phyloP scores from a whole-genome alignment of 1,139 yeast species.

The Nakaseomyces uthaithaninus region DNA sequence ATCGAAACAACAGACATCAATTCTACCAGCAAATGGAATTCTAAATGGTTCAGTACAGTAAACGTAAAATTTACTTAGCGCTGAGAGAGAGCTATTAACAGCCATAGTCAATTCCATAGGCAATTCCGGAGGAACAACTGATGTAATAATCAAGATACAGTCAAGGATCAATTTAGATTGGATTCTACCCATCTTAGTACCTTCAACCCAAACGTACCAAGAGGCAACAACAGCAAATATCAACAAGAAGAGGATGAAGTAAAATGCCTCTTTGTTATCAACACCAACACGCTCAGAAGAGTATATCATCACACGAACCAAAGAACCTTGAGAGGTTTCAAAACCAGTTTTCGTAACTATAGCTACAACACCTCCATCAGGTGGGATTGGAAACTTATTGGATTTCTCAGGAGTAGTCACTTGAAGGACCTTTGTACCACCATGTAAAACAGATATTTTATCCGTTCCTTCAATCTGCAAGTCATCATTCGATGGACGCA shows the following conservation, averaged over 20 bases:
- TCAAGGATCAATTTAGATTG: slow-evolving; percentile 89
- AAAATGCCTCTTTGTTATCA: slow-evolving; percentile 89
- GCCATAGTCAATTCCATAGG: slow-evolving; percentile 99
- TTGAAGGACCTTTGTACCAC: slow-evolving; percentile 95
- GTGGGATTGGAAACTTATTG: slow-evolving; percentile 50
- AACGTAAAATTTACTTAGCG: slow-evolving; percentile 77
- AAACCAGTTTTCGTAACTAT: slow-evolving; percentile 89
- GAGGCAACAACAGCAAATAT: slow-evolving; percentile 92
- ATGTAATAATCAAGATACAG: slow-evolving; percentile 90
- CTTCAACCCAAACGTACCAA: slow-evolving; percentile 98
- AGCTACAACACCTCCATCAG: slow-evolving; percentile 90
- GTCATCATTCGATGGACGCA: slow-evolving; percentile 65
- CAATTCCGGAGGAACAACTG: slow-evolving; percentile 97
- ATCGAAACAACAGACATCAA: slow-evolving; percentile 97
- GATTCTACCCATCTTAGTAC: slow-evolving; percentile 89
- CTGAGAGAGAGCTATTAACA: slow-evolving; percentile 82
- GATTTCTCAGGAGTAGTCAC: slow-evolving; percentile 56
- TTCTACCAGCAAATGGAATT: slow-evolving; percentile 95
- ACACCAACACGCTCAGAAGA: slow-evolving; percentile 95
- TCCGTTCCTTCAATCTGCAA: slow-evolving; percentile 77
- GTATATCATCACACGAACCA: slow-evolving; percentile 95
- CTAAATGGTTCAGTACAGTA: slow-evolving; percentile 98
- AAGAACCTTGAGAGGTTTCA: slow-evolving; percentile 95
- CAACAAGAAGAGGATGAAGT: slow-evolving; percentile 81
- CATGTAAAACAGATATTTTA: slow-evolving; percentile 82